Conservation (phyloP, 2,329 filamentous ascomycete species). For the Clathrospora elynae region DNA sequence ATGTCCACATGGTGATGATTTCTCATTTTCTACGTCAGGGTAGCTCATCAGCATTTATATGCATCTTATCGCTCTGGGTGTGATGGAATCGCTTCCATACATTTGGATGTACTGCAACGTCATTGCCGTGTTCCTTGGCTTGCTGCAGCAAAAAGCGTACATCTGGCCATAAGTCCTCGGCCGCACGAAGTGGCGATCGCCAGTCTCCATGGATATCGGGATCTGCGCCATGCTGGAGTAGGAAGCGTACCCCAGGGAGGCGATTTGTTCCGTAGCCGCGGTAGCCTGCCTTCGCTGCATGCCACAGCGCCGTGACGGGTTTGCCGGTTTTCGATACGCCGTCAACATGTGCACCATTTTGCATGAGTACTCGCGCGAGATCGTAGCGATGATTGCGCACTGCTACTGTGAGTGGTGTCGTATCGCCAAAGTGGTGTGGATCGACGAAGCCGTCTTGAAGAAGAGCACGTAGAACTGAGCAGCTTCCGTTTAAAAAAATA, state of each 20-base stretch:
- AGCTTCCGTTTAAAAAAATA: no score
- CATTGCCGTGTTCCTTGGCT: not conserved
- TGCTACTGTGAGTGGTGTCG: conserved; percentile 1
- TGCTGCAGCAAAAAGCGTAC: not conserved
- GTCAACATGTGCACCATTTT: conserved; percentile 1
- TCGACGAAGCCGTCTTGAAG: not conserved
- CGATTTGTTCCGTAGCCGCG: not conserved
- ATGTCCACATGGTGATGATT: no score
- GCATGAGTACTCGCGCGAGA: conserved; percentile 1
- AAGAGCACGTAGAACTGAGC: not conserved
- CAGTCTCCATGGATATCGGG: conserved; percentile 1
- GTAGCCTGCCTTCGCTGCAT: not conserved
- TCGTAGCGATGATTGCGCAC: not conserved
- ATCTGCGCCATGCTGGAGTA: conserved; percentile 5
- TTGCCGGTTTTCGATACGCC: not conserved
- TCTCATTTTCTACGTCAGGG: no score
- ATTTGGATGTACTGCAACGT: not conserved
- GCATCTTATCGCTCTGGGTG: not conserved
- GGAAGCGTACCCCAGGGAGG: conserved; percentile 1
- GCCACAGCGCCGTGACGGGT: conserved; percentile 1
- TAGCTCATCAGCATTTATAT: not conserved
- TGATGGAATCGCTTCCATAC: not conserved
- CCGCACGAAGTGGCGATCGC: conserved; percentile 1
- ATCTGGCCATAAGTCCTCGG: not conserved
- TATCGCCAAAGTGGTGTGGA: not conserved